A percentile compares a stretch with the other conserved stretches of the same genome.
phyloP scores from a whole-genome alignment of 139 green algal species.

The Ostreobium quekettii region DNA sequence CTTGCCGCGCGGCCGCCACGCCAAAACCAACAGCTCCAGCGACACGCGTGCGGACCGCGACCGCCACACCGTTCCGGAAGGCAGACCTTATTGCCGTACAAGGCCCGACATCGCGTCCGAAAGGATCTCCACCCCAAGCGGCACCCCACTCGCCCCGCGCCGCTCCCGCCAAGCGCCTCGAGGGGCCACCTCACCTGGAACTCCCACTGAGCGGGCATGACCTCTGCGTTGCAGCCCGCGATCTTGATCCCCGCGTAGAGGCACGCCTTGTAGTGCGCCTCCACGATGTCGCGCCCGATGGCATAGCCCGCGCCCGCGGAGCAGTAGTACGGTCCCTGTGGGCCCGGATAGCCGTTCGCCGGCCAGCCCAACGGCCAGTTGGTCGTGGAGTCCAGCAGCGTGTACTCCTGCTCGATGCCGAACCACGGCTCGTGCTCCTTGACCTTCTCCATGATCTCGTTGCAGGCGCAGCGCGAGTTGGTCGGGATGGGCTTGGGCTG shows the following conservation, averaged over 20 bases:
- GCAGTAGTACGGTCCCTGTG: constrained; percentile 98
- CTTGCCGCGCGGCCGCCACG: too few relatives aligned
- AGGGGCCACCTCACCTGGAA: constrained; percentile 79
- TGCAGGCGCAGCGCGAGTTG: constrained; percentile 77
- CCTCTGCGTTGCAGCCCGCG: constrained; percentile 92
- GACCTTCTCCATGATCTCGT: constrained; percentile 52
- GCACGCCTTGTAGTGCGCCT: constrained; percentile 95
- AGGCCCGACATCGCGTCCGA: too few relatives aligned
- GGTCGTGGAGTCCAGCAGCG: constrained; percentile 84
- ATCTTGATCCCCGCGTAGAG: constrained; percentile 88
- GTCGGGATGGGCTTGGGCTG: constrained; percentile 72
- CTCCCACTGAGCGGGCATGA: constrained; percentile 98
- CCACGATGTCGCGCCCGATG: constrained; percentile 87
- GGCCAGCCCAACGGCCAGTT: constrained; percentile 97
- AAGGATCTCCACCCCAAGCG: too few relatives aligned
- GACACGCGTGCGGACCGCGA: too few relatives aligned
- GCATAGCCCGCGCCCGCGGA: constrained; percentile 73
- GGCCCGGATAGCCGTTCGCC: constrained; percentile 75
- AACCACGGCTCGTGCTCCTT: constrained; percentile 85
- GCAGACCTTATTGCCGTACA: too few relatives aligned
- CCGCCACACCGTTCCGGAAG: too few relatives aligned
- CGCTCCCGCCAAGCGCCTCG: too few relatives aligned
- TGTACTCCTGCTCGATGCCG: constrained; percentile 98
- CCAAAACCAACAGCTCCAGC: too few relatives aligned
- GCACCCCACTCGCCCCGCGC: too few relatives aligned